Evolutionary conservation across 1,284 basidiomycete genomes (phyloP), one percentile per base, ranked within the genome.

Genomic region (Puccinia hordei): DNA sequence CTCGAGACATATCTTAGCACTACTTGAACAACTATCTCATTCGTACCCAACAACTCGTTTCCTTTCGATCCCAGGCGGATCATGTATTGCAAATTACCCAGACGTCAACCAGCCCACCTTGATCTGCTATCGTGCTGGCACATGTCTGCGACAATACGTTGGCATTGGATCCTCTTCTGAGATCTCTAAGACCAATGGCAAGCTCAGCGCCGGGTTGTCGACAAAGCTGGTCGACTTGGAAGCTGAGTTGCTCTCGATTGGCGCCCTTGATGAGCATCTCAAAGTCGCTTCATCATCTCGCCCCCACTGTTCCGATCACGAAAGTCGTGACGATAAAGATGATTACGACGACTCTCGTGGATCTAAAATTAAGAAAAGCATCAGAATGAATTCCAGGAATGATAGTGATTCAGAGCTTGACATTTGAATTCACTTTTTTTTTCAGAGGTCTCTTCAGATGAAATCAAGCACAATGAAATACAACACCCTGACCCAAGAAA

Each of bases 11-110:
- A 65, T 79, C 27, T 1, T 79, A 12, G 12, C 27, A 22, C 35
- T 72, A 35, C 68, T 79, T 12, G 66, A 72, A 13, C 53, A 57
- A 71, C 35, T 79, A 33, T 55, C 77, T 2, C 15, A 53, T 38
- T 55, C 41, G 24, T 79, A 79, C 71, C 77, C 77, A 38, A 30
- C 68, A 0, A 79, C 77, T 46, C 68, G 49, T 5, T 79, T 69
- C 51, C 66, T 79, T 1, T 59, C 49, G 24, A 79, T 79, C 24
- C 66, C 77, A 8, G 77, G 77, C 30, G 41, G 12, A 15, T 71
- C 77, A 38, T 79, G 68, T 72, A 72, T 79, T 44, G 77, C 69
- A 2, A 72, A 79, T 72, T 79, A 79, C 41, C 77, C 77, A 5
- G 77, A 71, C 55, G 53, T 27, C 55, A 71, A 79, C 46, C 77